phyloP scores from a whole-genome alignment of 805 yeast species.

The Saturnispora diversa region DNA sequence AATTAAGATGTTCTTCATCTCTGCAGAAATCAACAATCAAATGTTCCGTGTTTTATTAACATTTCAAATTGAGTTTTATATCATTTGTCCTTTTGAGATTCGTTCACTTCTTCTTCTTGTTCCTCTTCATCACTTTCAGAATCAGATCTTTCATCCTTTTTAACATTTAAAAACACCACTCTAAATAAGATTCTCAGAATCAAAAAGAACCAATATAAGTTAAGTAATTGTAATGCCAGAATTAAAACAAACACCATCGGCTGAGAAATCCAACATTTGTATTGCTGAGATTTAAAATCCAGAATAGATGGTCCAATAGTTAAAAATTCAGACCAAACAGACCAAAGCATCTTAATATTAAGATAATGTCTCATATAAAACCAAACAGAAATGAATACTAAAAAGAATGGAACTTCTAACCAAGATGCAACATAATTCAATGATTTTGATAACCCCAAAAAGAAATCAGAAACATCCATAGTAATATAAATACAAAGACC shows the following conservation, averaged over 20 bases:
- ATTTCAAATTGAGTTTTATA: not conserved
- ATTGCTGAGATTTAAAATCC: constrained; percentile 85
- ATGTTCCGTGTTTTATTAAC: too few relatives aligned
- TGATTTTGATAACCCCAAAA: constrained; percentile 77
- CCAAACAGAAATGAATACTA: constrained; percentile 70
- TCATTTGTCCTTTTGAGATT: constrained; percentile 7
- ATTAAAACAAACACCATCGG: constrained; percentile 77
- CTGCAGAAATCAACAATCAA: too few relatives aligned
- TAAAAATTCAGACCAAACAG: constrained; percentile 76
- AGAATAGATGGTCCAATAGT: constrained; percentile 76
- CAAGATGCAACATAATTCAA: constrained; percentile 73
- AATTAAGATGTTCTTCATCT: too few relatives aligned
- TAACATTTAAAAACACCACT: constrained; percentile 48
- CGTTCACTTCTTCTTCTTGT: constrained; percentile 25
- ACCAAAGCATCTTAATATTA: constrained; percentile 74
- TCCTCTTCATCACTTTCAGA: constrained; percentile 56
- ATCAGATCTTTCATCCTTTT: constrained; percentile 81
- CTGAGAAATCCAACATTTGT: constrained; percentile 93
- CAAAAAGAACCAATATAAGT: constrained; percentile 79
- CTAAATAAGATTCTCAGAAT: constrained; percentile 73
- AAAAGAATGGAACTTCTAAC: constrained; percentile 55
- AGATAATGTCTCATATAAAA: constrained; percentile 81
- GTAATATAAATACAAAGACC: constrained; percentile 87
- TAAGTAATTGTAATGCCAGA: constrained; percentile 75
- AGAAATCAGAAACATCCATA: constrained; percentile 93